These are phyloP conservation scores for Pseudisothecium myosuroides DNA, from an alignment of 225 moss, liverwort and hornwort genomes.

Conservation along the genomic window DNA sequence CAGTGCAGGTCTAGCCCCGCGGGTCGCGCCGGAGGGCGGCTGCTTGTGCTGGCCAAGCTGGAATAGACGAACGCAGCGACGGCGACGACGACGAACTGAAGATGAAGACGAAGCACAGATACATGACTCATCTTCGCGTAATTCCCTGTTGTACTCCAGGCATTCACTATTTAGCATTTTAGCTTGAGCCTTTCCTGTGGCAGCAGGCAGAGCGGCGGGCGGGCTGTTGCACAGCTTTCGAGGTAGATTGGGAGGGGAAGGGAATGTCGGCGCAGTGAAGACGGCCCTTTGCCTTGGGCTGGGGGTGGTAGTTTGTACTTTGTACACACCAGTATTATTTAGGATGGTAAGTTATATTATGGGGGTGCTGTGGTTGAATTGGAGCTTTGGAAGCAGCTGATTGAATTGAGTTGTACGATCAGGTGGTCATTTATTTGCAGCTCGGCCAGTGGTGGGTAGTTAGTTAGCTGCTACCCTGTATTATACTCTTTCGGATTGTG, in stretches of 20 bases:
- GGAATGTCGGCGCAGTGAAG: slow-evolving; percentile 34
- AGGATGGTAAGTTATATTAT: background rate
- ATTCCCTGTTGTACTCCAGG: background rate
- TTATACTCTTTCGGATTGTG: background rate
- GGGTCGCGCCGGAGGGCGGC: background rate
- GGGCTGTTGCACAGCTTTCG: slow-evolving; percentile 7
- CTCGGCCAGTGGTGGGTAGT: background rate
- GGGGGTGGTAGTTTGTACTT: background rate
- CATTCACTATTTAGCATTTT: background rate
- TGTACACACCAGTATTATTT: background rate
- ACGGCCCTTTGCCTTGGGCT: background rate
- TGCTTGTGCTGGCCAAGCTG: background rate
- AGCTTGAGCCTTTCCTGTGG: background rate
- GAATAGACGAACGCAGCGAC: background rate
- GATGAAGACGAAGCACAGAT: background rate
- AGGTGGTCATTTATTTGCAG: slow-evolving; percentile 3
- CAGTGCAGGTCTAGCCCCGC: background rate
- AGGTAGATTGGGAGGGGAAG: slow-evolving; percentile 7
- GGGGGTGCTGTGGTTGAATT: background rate
- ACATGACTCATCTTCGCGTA: background rate
- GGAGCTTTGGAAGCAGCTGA: background rate
- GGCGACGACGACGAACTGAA: background rate
- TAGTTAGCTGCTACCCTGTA: background rate
- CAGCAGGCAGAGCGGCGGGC: background rate
- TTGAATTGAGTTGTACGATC: slow-evolving; percentile 15